Conservation (phyloP, 164 flowering plant species). For the Paratinospora sagittata region DNA sequence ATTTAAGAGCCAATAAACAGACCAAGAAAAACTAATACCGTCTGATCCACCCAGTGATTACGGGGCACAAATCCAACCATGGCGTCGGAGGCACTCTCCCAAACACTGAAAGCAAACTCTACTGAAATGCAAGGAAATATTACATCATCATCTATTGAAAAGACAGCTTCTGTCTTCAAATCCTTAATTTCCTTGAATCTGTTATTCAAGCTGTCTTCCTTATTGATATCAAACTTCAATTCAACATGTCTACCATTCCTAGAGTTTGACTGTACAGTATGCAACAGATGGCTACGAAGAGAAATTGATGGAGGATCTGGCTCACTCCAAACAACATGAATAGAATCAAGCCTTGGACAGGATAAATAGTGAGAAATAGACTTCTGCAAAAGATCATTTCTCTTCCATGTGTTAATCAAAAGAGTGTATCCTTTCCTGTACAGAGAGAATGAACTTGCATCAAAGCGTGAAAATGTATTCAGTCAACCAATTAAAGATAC, state of each 20-base stretch:
- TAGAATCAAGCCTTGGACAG: conserved; percentile 65
- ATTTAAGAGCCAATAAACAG: too few species aligned
- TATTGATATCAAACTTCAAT: conserved; percentile 62
- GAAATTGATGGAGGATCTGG: conserved; percentile 66
- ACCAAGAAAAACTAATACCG: conserved; percentile 32
- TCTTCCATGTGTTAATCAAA: conserved; percentile 88
- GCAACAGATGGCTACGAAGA: conserved; percentile 37
- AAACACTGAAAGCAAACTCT: conserved; percentile 76
- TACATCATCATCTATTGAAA: conserved; percentile 91
- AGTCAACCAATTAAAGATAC: too few species aligned
- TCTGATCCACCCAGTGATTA: conserved; percentile 59
- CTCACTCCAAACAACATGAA: conserved; percentile 94
- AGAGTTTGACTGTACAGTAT: conserved; percentile 34
- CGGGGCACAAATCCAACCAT: conserved; percentile 99
- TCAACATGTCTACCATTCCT: conserved; percentile 44
- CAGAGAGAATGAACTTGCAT: not conserved
- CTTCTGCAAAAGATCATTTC: conserved; percentile 81
- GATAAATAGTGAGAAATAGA: conserved; percentile 69
- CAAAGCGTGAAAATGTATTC: too few species aligned
- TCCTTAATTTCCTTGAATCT: conserved; percentile 79
- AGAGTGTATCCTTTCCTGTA: conserved; percentile 70
- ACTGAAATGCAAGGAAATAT: conserved; percentile 83
- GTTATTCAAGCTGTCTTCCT: conserved; percentile 88
- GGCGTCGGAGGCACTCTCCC: conserved; percentile 83
- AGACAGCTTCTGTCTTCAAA: conserved; percentile 70